Base-by-base conservation (phyloP, 2,329 filamentous ascomycete species). In the Aspergillus niger region DNA sequence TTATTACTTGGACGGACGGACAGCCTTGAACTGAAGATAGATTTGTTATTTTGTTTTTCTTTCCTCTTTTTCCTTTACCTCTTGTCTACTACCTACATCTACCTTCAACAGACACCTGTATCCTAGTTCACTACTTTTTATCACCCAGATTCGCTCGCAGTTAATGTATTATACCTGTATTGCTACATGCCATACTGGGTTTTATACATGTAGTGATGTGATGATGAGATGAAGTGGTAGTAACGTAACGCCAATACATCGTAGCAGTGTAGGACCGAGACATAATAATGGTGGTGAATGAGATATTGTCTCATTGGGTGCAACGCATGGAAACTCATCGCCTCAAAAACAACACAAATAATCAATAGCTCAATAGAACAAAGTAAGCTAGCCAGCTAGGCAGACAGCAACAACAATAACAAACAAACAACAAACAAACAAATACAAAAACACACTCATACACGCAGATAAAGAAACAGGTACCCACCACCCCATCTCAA, bases 91-190 rank as follows among this genome's bases (percentile, higher is more conserved):
- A 30, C 2, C 28, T 30, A 30, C 28, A 30, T 30, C 3, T 30
- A 11, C 8, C 5, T 30, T 30, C 10, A 30, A 8, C 28, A 30
- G 11, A 30, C 28, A 30, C 28, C 10, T 30, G 24, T 26, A 55
- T 44, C 8, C 5, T 20, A 36, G 32, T 43, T 11, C 7, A n/a
- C n/a, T 41, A 41, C n/a, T 53, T 24, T 38, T 32, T 17, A 20
- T 10, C 11, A 0, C 8, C 3, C 22, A 55, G 10, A n/a, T 47
- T 20, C 13, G 17, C 11, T 24, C 43, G 8, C 24, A 30, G 52
- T 26, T 6, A 47, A 55, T 55, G 53, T 55, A 55, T 55, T 47
- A 55, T 55, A 55, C 24, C 26, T 22, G 36, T 28, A 22, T 52
- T 36, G 20, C 13, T n/a, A 44, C 41, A 11, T 24, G 41, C 32